Evolutionary conservation across 202 grass and related monocot genomes (phyloP), one percentile per base, ranked within the genome.

Genomic region (Tripidium arundinaceum): DNA sequence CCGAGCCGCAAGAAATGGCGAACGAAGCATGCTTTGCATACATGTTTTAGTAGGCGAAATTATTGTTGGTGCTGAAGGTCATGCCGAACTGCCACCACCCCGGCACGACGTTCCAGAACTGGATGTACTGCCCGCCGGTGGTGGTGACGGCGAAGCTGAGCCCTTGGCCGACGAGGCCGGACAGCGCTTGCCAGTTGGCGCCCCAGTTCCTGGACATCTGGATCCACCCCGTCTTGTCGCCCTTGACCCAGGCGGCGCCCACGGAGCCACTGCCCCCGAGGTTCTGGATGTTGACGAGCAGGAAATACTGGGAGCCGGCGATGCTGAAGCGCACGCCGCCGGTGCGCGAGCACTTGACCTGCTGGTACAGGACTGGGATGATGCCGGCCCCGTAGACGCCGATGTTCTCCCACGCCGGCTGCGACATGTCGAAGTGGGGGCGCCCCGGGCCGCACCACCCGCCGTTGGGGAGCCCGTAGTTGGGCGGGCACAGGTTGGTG

Each of bases 211-310:
- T 46, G 1, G 66, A 38, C 89, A 89, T 83, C 42, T 39, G 62
- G 11, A 90, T 74, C 94, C 89, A 97, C 11, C 78, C 85, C 0
- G 78, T 88, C 8, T 8, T 46, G 10, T 74, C 54, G 0, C 83
- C 94, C 75, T 82, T 92, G 6, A 94, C 60, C 62, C 50, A 87
- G 11, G 75, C 77, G 55, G 33, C 37, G 1, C 3, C 65, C 50
- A 94, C 58, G 7, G 87, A 82, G 9, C 94, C 91, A 18, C 85
- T 79, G 9, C 93, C 93, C 38, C 50, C 90, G 28, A 97, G 64
- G 80, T 92, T 97, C 70, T 79, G 82, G 49, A 97, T 47, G 55
- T 92, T 92, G 60, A 92, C 84, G 19, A 97, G 87, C 74, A 90
- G 81, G 83, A 90, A 97, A 75, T 94, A 87, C 18, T 66, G 50